Conservation (phyloP, 768 basidiomycete species). For the Rhizopogon salebrosus region DNA sequence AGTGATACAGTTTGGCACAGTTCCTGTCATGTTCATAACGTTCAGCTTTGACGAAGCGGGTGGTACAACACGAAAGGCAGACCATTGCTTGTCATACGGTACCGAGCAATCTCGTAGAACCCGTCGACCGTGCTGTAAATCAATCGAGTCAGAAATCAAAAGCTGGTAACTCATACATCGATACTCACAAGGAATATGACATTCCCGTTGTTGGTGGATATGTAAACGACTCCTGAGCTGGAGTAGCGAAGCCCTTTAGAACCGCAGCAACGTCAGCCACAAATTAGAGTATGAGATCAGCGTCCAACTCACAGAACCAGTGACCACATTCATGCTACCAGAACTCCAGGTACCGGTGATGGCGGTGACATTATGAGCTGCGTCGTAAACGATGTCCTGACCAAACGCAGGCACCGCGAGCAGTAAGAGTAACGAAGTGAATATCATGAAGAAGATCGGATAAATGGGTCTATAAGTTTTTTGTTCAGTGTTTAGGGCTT, state of each 20-base stretch:
- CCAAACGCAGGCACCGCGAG: slow-evolving; percentile 26
- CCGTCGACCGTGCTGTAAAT: slow-evolving; percentile 56
- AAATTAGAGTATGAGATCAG: neutral
- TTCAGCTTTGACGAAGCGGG: neutral
- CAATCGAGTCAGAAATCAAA: slow-evolving; percentile 2
- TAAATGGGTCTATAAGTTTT: neutral
- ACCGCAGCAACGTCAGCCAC: slow-evolving; percentile 5
- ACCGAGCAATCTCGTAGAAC: slow-evolving; percentile 86
- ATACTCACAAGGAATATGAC: slow-evolving; percentile 79
- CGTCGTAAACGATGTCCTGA: slow-evolving; percentile 37
- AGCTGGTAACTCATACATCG: neutral
- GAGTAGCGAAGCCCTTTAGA: slow-evolving; percentile 78
- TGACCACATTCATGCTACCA: slow-evolving; percentile 68
- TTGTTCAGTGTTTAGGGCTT: neutral
- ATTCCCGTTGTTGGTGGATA: slow-evolving; percentile 87
- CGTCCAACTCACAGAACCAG: slow-evolving; percentile 67
- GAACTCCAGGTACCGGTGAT: slow-evolving; percentile 85
- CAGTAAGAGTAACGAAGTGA: slow-evolving; percentile 19
- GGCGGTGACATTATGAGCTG: slow-evolving; percentile 59
- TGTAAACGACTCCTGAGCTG: slow-evolving; percentile 72
- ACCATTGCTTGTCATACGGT: slow-evolving; percentile 89
- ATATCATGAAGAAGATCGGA: slow-evolving; percentile 11
- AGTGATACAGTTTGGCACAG: slow-evolving; percentile 83
- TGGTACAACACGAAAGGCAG: slow-evolving; percentile 11
- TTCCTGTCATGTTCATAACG: slow-evolving; percentile 38